These are phyloP conservation scores for Cryptococcus sp. DNA, from an alignment of 1,284 basidiomycete genomes.

Conservation along the genomic window DNA sequence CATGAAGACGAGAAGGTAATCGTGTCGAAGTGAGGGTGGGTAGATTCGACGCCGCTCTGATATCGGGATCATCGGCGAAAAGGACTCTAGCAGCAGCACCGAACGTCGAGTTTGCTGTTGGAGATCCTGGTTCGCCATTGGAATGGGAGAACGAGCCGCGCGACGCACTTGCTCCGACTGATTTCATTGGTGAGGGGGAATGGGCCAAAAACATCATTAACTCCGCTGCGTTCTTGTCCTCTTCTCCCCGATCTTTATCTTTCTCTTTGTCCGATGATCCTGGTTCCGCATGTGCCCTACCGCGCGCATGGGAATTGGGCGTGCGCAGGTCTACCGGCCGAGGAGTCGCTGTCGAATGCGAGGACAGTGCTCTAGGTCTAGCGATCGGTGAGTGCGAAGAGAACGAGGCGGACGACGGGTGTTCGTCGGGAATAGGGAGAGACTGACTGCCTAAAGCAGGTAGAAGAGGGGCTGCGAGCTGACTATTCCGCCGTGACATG, in stretches of 20 bases:
- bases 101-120: constrained; percentile 15
- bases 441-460: constrained; percentile 9
- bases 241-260: constrained; percentile 30
- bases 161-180: constrained; percentile 1
- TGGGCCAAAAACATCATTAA: constrained; percentile 54
- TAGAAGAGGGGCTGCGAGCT: constrained; percentile 2
- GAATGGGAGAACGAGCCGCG: background rate
- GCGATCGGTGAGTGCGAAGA: constrained; percentile 4
- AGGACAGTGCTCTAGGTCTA: constrained; percentile 4
- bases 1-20: too few relatives aligned
- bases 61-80: constrained; percentile 35
- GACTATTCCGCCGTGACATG: constrained; percentile 6
- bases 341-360: constrained; percentile 5
- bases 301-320: constrained; percentile 15
- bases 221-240: constrained; percentile 50
- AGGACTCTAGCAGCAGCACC: constrained; percentile 41
- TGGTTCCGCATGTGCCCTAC: constrained; percentile 1
- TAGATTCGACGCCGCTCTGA: background rate
- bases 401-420: constrained; percentile 2
- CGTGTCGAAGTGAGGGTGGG: background rate
- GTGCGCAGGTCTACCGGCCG: constrained; percentile 10
- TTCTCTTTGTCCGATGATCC: constrained; percentile 6
- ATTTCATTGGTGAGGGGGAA: constrained; percentile 41
- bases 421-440: constrained; percentile 19
- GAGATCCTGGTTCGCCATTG: constrained; percentile 11